Evolutionary conservation across 108 stramenopile species (phyloP).

Genomic region (Craspedostauros australis): DNA sequence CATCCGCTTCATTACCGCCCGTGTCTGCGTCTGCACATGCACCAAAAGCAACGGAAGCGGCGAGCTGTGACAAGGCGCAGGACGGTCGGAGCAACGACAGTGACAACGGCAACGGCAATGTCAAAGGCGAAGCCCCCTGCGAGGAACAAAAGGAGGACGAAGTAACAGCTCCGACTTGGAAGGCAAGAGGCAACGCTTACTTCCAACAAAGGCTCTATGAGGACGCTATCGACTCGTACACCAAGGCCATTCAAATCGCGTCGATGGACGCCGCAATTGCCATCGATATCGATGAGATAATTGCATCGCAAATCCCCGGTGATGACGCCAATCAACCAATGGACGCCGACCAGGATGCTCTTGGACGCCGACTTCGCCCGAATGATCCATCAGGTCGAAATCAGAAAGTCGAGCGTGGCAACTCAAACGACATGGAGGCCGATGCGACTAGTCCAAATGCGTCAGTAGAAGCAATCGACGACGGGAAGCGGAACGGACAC

Average conservation of each 20-base stretch:
- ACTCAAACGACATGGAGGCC: slow-evolving; percentile 14
- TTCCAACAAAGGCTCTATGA: slow-evolving; percentile 57
- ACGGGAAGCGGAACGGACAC: slow-evolving; percentile 3
- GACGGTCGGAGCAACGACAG: neutral
- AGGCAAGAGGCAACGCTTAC: slow-evolving; percentile 68
- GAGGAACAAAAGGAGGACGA: slow-evolving; percentile 8
- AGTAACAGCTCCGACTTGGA: slow-evolving; percentile 28
- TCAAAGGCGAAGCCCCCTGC: neutral
- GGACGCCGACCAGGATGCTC: slow-evolving; percentile 11
- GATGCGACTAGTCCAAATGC: neutral
- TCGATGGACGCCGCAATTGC: slow-evolving; percentile 43
- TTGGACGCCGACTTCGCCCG: slow-evolving; percentile 20
- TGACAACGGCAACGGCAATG: slow-evolving; percentile 3
- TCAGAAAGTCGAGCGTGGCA: slow-evolving; percentile 6
- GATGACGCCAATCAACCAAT: no score
- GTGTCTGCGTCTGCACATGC: no score
- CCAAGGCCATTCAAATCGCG: slow-evolving; percentile 67
- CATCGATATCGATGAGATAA: slow-evolving; percentile 35
- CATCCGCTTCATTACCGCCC: no score
- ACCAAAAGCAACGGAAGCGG: slow-evolving; percentile 10
- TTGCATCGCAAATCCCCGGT: slow-evolving; percentile 28
- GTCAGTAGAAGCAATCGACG: slow-evolving; percentile 1
- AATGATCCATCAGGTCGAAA: slow-evolving; percentile 15
- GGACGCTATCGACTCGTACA: slow-evolving; percentile 77
- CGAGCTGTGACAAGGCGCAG: neutral